phyloP scores from a whole-genome alignment of 257 asterid genomes.

The Ilex aquifolium region DNA sequence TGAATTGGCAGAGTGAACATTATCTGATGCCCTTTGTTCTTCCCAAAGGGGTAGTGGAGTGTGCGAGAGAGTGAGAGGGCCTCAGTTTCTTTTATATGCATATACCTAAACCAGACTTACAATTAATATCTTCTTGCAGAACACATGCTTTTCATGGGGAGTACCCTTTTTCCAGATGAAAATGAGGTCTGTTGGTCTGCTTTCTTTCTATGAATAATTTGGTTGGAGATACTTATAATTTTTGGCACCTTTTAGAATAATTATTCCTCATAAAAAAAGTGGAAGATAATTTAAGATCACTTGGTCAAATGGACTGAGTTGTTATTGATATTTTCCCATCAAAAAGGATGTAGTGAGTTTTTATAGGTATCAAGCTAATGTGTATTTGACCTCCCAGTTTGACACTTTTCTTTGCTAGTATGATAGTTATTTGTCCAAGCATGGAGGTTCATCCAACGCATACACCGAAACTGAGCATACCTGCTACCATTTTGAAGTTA shows the following conservation, averaged over 20 bases:
- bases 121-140: conserved; percentile 47
- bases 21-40: too few species aligned
- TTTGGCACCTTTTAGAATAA: too few species aligned
- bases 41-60: background rate
- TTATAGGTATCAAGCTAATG: background rate
- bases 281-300: too few species aligned
- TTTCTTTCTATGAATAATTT: conserved; percentile 6
- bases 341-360: too few species aligned
- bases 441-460: conserved; percentile 98
- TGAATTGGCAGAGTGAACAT: too few species aligned
- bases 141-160: conserved; percentile 99
- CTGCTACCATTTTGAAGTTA: conserved; percentile 95
- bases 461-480: conserved; percentile 99
- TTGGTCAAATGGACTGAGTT: too few species aligned
- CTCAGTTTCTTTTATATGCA: background rate
- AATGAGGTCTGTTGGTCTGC: conserved; percentile 66
- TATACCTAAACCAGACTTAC: conserved; percentile 13
- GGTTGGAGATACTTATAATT: background rate
- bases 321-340: too few species aligned
- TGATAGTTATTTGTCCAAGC: conserved; percentile 97
- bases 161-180: conserved; percentile 90
- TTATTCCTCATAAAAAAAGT: too few species aligned
- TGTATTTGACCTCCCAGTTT: conserved; percentile 21
- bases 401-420: conserved; percentile 62
- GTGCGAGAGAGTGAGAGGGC: background rate